Base-by-base conservation (phyloP, 176 grass and related monocot genomes). In the Secale cereale region DNA sequence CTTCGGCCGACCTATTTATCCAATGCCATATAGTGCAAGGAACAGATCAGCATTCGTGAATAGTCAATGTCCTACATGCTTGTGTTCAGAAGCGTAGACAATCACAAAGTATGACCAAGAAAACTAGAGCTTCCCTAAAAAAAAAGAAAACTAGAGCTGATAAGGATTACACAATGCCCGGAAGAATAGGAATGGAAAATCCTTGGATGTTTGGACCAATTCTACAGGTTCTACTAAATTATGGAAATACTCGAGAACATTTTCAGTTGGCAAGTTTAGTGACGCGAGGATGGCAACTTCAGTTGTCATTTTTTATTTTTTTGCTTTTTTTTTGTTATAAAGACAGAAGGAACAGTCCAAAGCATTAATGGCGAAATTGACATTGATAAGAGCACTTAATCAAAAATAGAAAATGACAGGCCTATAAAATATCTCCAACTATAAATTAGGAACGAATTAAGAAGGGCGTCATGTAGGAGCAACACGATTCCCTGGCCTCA, bases 1-100 rank as follows among this genome's bases (percentile, higher is more conserved):
- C 92, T 94, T 99, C 40, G 97, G 94, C 5, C 97, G 91, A 27
- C 90, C 97, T 99, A 76, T 86, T 86, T 80, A 19, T 32, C 41
- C 50, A 60, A 64, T 60, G 25, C 30, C 79, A 86, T 74, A 43
- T 56, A 65, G 45, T 17, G 85, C 77, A 78, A 76, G 7, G 50
- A 22, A 78, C 60, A 87, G 9, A 64, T 69, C 46, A 89, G 62
- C 43, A 72, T 45, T 54, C 28, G 84, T 70, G 68, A 86, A 65
- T 25, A 68, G 76, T 66, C 60, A 82, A 22, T 68, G 17, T 69
- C 20, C 59, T 46, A 41, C 13, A 75, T 79, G 8, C 9, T 61
- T 68, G 27, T 25, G 23, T 40, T 11, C 52, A 43, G 23, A 74
- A 62, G 22, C 15, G 37, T 10, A 59, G 3, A 79, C 31, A 78